Base-by-base conservation (phyloP, 192 early-diverging fungal genomes). In the Umbelopsis sp. region DNA sequence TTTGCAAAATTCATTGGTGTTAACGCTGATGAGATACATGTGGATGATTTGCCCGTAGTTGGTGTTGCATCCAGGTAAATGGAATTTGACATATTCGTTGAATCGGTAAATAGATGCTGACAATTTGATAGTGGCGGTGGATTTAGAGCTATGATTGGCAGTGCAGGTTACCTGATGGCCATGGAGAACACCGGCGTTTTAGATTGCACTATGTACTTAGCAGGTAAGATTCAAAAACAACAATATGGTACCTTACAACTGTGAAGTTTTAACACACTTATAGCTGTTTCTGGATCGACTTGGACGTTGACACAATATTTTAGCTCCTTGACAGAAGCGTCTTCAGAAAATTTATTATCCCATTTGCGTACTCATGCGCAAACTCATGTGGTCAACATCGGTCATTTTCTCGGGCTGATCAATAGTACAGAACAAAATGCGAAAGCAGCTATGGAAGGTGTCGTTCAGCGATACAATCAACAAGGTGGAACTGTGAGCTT, bases 1-100 rank as follows among this genome's bases (percentile, higher is more conserved):
- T 95, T 95, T 85, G 91, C 93, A 38, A 81, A 88, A 68, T 93
- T 91, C 70, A 91, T 95, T 70, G 86, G 90, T 4, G 92, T 89
- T 17, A 62, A 88, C 41, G 79, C 75, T n/a, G 76, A 76, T 2
- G 85, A 90, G n/a, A 71, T 95, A 22, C 82, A 93, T 54, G 75
- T 73, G 21, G 82, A 84, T 17, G 91, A 95, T 69, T 85, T 95
- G 22, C 93, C 93, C 21, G 62, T 89, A 0, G 85, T 95, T 56
- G 89, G 83, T 8, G 70, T 91, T 71, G 91, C 90, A n/a, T 89
- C 87, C 66, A 86, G 83, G 83, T 84, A 80, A 41, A 29, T 9
- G 43, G 25, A 12, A 11, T 22, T 10, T 8, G 3, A 2, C 10
- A 11, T 67, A 32, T 1, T 36, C 2, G 24, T 45, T 29, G 43